Conservation (phyloP, 805 yeast genomes). For the Candida broadrunensis region DNA sequence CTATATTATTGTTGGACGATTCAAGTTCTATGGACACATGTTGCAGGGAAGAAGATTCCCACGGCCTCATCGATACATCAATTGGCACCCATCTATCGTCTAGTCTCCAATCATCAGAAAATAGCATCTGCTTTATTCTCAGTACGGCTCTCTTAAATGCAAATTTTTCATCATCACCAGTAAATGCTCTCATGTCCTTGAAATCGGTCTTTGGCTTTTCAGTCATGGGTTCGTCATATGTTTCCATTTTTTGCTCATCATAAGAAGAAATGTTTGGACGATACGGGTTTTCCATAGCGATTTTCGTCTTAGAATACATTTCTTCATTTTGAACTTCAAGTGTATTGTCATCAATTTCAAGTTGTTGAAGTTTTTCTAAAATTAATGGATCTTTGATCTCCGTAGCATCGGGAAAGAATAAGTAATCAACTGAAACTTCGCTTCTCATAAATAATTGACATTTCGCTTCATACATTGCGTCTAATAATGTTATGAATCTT, state of each 20-base stretch:
- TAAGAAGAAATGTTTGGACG: constrained; percentile 68
- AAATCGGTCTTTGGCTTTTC: constrained; percentile 15
- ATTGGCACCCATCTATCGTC: constrained; percentile 54
- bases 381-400: not conserved
- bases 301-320: constrained; percentile 62
- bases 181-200: constrained; percentile 52
- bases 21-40: not conserved
- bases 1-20: not conserved
- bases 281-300: constrained; percentile 61
- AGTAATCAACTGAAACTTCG: constrained; percentile 46
- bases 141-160: constrained; percentile 72
- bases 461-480: constrained; percentile 66
- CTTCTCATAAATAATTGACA: constrained; percentile 56
- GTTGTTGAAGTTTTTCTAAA: constrained; percentile 10
- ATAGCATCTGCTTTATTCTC: constrained; percentile 59
- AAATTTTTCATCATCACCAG: constrained; percentile 76
- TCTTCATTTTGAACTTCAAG: constrained; percentile 60
- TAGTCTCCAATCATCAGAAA: constrained; percentile 49
- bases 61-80: constrained; percentile 50
- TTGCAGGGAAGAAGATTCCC: constrained; percentile 34
- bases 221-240: constrained; percentile 9
- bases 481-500: constrained; percentile 61
- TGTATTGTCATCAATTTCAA: constrained; percentile 26
- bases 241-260: constrained; percentile 42
- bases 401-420: constrained; percentile 58